A percentile compares a stretch with the other conserved stretches of the same genome.
Evolutionary conservation across 305 asterid genomes (phyloP).

Genomic region (Salvia sclarea): DNA sequence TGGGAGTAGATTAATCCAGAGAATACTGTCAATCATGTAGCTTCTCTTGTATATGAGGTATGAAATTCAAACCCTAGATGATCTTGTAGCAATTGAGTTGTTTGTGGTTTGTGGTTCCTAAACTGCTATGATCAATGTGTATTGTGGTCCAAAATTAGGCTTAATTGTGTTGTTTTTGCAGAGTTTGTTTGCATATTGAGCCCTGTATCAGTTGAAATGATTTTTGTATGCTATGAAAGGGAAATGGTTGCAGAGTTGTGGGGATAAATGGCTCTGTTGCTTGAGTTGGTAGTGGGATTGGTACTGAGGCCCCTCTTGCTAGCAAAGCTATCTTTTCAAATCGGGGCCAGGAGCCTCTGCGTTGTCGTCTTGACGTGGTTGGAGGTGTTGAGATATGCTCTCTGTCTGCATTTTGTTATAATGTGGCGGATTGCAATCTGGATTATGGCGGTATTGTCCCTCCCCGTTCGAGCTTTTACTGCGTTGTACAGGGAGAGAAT

Average conservation of each 20-base stretch:
- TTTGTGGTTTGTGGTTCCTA: neutral
- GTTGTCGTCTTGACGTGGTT: slow-evolving; percentile 49
- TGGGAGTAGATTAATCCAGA: too few relatives aligned
- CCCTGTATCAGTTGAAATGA: slow-evolving; percentile 27
- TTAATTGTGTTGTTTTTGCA: neutral
- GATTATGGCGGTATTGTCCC: slow-evolving; percentile 42
- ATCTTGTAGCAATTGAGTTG: neutral
- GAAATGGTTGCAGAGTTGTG: slow-evolving; percentile 19
- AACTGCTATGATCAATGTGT: neutral
- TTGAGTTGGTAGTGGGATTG: slow-evolving; percentile 38
- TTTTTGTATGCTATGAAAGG: neutral
- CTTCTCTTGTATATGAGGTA: neutral
- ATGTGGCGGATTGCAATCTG: slow-evolving; percentile 44
- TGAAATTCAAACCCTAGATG: neutral
- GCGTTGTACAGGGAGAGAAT: slow-evolving; percentile 55
- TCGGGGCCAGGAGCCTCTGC: slow-evolving; percentile 38
- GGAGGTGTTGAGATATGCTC: slow-evolving; percentile 50
- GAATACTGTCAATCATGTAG: too few relatives aligned
- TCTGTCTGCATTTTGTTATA: slow-evolving; percentile 43
- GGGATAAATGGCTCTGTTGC: slow-evolving; percentile 37
- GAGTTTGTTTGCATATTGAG: neutral
- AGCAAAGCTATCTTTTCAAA: slow-evolving; percentile 40
- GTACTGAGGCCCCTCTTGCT: slow-evolving; percentile 48
- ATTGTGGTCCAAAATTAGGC: neutral
- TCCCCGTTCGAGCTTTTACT: slow-evolving; percentile 51